Percentiles rank a stretch among this genome's conserved stretches.
These are phyloP conservation scores for Cochlearia excelsa DNA, from an alignment of 345 rosid species.

Conservation along the genomic window DNA sequence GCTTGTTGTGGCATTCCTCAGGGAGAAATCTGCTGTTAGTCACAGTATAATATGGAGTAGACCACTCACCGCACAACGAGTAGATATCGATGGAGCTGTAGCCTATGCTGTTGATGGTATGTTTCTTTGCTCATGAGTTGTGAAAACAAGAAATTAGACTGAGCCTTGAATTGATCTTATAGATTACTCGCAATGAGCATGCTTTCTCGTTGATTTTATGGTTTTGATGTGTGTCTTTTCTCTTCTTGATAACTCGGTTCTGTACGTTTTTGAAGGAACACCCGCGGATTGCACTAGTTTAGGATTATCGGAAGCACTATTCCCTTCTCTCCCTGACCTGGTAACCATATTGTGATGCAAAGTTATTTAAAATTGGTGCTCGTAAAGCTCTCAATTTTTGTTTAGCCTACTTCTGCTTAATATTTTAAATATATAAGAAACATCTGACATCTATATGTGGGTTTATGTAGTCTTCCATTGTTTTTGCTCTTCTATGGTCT, in stretches of 20 bases:
- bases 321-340: conserved; percentile 78
- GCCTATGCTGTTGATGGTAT: conserved; percentile 78
- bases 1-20: conserved; percentile 20
- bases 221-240: conserved; percentile 12
- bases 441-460: neutral
- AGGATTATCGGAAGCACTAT: conserved; percentile 65
- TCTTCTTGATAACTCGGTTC: neutral
- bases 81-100: conserved; percentile 62
- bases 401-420: neutral
- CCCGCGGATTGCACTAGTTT: conserved; percentile 88
- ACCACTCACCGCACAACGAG: conserved; percentile 55
- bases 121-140: conserved; percentile 8
- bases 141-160: neutral
- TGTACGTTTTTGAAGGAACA: conserved; percentile 57
- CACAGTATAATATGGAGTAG: conserved; percentile 82
- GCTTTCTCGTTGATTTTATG: neutral
- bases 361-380: neutral
- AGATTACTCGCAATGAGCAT: neutral
- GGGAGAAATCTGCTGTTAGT: conserved; percentile 84
- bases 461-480: neutral
- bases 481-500: neutral
- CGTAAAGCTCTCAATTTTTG: neutral
- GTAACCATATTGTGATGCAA: conserved; percentile 40
- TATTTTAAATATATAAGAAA: neutral
- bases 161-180: neutral